Conservation (phyloP, 108 stramenopile species). For the Asterionellopsis glacialis region DNA sequence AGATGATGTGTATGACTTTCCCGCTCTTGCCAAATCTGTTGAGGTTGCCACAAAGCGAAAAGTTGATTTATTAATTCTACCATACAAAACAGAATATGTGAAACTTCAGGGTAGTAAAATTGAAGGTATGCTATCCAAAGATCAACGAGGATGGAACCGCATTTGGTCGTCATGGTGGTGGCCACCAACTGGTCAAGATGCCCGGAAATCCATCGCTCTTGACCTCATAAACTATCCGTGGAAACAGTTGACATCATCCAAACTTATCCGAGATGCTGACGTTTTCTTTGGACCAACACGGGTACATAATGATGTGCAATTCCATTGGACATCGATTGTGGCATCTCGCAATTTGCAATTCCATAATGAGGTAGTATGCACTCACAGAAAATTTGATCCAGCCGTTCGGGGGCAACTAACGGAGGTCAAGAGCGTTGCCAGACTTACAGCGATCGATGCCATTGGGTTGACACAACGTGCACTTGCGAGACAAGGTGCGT, state of each 20-base stretch:
- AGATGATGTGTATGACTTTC: constrained; percentile 5
- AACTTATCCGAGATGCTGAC: constrained; percentile 4
- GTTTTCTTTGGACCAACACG: constrained; percentile 8
- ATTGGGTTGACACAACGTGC: constrained; percentile 5
- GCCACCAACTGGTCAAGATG: not conserved
- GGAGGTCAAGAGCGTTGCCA: not conserved
- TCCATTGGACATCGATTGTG: constrained; percentile 7
- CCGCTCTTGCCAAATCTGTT: constrained; percentile 1
- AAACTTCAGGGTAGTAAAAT: not conserved
- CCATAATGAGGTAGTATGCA: constrained; percentile 6
- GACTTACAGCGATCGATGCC: not conserved
- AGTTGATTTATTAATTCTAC: not conserved
- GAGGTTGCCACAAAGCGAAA: not conserved
- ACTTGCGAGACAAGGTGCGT: constrained; percentile 1
- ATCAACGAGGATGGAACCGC: not conserved
- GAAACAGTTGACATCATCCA: constrained; percentile 11
- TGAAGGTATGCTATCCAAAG: not conserved
- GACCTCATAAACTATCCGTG: constrained; percentile 3
- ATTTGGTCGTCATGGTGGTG: not conserved
- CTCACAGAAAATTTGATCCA: not conserved
- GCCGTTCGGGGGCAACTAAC: constrained; percentile 1
- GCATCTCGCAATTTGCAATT: constrained; percentile 6
- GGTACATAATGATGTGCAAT: constrained; percentile 2
- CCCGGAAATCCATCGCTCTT: not conserved
- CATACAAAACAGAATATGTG: not conserved